Conservation (phyloP, 2,329 filamentous ascomycete species). For the Ophiostoma novo-ulmi region DNA sequence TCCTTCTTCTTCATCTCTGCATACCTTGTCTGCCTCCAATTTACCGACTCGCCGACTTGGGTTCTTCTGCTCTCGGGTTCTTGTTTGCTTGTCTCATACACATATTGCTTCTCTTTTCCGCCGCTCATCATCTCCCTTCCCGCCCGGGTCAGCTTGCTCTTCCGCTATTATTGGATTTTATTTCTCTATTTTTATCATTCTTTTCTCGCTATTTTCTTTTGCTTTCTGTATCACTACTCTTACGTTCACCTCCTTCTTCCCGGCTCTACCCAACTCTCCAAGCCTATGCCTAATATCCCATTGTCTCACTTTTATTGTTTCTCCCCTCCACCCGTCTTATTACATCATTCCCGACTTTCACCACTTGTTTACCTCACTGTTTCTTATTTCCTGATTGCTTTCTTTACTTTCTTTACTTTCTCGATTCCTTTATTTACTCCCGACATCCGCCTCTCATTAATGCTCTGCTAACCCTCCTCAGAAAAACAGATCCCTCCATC, state of each 20-base stretch:
- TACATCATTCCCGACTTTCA: conserved; percentile 7
- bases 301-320: conserved; percentile 14
- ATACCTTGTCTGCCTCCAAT: neutral
- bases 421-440: conserved; percentile 10
- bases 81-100: conserved; percentile 4
- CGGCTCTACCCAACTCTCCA: neutral
- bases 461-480: conserved; percentile 32
- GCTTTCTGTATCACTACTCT: neutral
- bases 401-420: neutral
- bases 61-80: neutral
- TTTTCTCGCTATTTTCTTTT: neutral
- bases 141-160: conserved; percentile 8
- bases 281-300: neutral
- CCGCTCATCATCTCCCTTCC: conserved; percentile 21
- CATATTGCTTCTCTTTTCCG: conserved; percentile 3
- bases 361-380: neutral
- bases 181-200: neutral
- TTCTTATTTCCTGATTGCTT: neutral
- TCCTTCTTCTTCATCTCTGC: conserved; percentile 5
- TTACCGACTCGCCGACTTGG: conserved; percentile 10
- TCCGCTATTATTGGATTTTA: neutral
- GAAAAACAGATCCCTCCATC: conserved; percentile 56
- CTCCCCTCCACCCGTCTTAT: conserved; percentile 14
- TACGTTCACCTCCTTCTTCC: neutral
- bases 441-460: neutral